Conservation (phyloP, 208 protist genomes). For the Acanthamoeba healyi region DNA sequence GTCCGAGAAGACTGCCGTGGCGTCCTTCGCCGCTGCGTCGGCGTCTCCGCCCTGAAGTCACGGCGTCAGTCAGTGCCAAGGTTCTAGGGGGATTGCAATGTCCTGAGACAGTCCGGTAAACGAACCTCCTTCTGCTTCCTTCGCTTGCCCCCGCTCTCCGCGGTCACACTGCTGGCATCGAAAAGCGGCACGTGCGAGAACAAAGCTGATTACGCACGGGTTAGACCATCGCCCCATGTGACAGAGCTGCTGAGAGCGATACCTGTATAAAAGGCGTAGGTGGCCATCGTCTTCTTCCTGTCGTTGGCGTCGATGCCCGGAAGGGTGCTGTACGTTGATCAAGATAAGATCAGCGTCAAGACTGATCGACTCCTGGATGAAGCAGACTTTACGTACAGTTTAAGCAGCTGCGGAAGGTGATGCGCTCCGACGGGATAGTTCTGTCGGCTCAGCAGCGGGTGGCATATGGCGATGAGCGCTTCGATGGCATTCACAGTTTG, state of each 20-base stretch:
- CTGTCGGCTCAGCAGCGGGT: conserved; percentile 51
- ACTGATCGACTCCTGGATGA: background rate
- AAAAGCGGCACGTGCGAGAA: conserved; percentile 53
- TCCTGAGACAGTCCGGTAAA: background rate
- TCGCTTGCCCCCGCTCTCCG: background rate
- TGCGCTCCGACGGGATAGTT: conserved; percentile 43
- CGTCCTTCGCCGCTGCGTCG: conserved; percentile 37
- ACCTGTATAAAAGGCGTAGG: conserved; percentile 53
- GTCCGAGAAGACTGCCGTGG: background rate
- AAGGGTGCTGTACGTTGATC: conserved; percentile 60
- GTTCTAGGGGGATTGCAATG: background rate
- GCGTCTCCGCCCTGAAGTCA: background rate
- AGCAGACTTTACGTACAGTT: conserved; percentile 18
- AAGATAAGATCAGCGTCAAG: background rate
- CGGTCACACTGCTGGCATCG: background rate
- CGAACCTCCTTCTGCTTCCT: conserved; percentile 1
- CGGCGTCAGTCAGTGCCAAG: background rate
- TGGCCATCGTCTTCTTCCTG: conserved; percentile 53
- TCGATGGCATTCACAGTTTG: conserved; percentile 65
- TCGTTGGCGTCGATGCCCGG: conserved; percentile 65
- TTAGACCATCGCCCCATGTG: background rate
- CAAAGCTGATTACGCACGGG: conserved; percentile 1
- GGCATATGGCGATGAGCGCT: background rate
- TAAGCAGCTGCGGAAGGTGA: conserved; percentile 22
- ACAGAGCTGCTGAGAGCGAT: too few relatives aligned